Conservation (phyloP, 148 eudicot genomes). For the Polygonum maritimum region DNA sequence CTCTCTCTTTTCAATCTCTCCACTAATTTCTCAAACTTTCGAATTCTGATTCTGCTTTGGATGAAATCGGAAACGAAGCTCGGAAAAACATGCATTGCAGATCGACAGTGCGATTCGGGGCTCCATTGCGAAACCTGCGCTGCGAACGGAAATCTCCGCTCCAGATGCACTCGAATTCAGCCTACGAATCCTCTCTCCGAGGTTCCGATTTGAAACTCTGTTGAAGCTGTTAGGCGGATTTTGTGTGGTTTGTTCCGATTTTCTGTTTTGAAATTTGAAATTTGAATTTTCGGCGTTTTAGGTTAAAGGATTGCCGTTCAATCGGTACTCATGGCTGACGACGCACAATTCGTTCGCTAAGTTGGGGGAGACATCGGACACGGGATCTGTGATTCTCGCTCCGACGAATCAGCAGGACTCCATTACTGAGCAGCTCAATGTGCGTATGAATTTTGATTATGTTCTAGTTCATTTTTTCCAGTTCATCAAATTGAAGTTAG, state of each 20-base stretch:
- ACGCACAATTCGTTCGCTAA: conserved; percentile 83
- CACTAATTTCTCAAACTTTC: neutral
- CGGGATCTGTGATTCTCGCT: conserved; percentile 52
- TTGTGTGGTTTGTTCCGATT: neutral
- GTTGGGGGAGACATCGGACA: conserved; percentile 58
- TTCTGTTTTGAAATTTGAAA: neutral
- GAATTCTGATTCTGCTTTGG: neutral
- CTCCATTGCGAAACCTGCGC: conserved; percentile 83
- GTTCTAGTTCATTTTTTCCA: neutral
- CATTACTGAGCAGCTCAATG: conserved; percentile 75
- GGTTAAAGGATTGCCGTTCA: conserved; percentile 77
- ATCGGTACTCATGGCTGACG: conserved; percentile 85
- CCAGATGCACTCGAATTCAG: conserved; percentile 72
- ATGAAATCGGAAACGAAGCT: conserved; percentile 19
- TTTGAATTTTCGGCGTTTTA: conserved; percentile 13
- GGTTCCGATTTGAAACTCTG: conserved; percentile 20
- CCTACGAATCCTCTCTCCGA: conserved; percentile 61
- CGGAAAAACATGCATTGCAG: conserved; percentile 45
- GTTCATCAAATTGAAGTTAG: neutral
- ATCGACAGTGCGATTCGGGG: conserved; percentile 52
- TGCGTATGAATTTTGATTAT: conserved; percentile 12
- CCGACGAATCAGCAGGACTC: conserved; percentile 88
- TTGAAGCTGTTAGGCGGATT: neutral
- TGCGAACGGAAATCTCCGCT: conserved; percentile 51
- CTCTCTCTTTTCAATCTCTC: neutral